Evolutionary conservation across 2,329 filamentous ascomycete genomes (phyloP), one percentile per base, ranked within the genome.

Genomic region (Dactylellina leptospora): DNA sequence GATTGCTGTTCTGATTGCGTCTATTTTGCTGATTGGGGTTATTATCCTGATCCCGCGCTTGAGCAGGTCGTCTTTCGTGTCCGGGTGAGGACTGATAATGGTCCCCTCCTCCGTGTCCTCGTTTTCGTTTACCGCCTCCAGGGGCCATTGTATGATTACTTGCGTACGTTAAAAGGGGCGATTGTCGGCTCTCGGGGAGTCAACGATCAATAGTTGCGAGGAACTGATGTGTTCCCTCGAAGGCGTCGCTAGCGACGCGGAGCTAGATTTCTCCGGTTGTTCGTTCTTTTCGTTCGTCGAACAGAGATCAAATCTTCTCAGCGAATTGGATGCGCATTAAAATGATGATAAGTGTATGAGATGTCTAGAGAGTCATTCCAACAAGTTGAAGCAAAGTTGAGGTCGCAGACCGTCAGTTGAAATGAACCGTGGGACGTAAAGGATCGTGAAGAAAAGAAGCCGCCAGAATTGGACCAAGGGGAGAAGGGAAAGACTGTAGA

Each of bases 371-470:
- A 20, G 28, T 45, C 66, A 64, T 72, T 64, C 68, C 68, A 50
- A 72, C 30, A 54, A 58, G 68, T 56, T 61, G 56, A 68, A 62
- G 51, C 36, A 33, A 48, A 25, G 44, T 9, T 59, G 47, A 64
- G 68, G 68, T 64, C 59, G 53, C 68, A 64, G 68, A 72, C 68
- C 68, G 68, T 72, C 61, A 72, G 68, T 72, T 72, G 59, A 59
- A 64, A 42, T 47, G 68, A 72, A 59, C 42, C 59, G 68, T 42
- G 40, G 53, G 68, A 64, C 4, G 55, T 40, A 18, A 72, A 64
- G n/a, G 58, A 71, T 51, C 66, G 66, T 63, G 33, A 59, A 64
- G 59, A 72, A 59, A 58, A 56, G 45, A 54, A 59, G 68, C 47
- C 59, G 53, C 51, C 68, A 60, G 68, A 51, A 59, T 42, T 48